Conservation (phyloP, 2,329 filamentous ascomycete species). For the Cordyceps fumosorosea region DNA sequence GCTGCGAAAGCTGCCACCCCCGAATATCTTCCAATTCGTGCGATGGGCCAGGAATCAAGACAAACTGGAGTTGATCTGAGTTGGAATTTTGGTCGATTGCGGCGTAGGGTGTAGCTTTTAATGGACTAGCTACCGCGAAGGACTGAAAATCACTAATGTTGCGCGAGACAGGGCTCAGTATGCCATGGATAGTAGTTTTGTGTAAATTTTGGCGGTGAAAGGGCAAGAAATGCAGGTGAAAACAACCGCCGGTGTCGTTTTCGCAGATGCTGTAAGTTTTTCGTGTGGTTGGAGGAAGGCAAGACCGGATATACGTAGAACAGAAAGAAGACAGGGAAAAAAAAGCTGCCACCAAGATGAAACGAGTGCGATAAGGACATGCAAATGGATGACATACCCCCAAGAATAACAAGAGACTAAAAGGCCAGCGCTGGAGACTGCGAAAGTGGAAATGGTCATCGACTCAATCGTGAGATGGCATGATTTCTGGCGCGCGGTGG, state of each 20-base stretch:
- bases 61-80: no score
- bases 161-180: neutral
- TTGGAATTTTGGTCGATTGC: neutral
- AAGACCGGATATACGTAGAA: neutral
- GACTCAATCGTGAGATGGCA: conserved; percentile 12
- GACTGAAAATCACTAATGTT: neutral
- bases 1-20: neutral
- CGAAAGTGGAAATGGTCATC: conserved; percentile 8
- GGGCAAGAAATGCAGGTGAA: neutral
- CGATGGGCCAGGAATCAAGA: neutral
- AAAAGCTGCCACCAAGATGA: neutral
- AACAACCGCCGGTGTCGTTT: neutral
- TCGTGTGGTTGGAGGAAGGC: neutral
- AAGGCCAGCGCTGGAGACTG: neutral
- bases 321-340: neutral
- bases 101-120: neutral
- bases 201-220: neutral
- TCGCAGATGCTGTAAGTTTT: neutral
- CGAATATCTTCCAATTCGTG: neutral
- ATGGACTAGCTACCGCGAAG: neutral
- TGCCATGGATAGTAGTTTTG: neutral
- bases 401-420: neutral
- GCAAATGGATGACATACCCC: neutral
- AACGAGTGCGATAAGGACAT: neutral
- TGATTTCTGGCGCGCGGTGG: conserved; percentile 13